These are phyloP conservation scores for Rhodotorula sp. DNA, from an alignment of 1,284 basidiomycete species.

Conservation along the genomic window DNA sequence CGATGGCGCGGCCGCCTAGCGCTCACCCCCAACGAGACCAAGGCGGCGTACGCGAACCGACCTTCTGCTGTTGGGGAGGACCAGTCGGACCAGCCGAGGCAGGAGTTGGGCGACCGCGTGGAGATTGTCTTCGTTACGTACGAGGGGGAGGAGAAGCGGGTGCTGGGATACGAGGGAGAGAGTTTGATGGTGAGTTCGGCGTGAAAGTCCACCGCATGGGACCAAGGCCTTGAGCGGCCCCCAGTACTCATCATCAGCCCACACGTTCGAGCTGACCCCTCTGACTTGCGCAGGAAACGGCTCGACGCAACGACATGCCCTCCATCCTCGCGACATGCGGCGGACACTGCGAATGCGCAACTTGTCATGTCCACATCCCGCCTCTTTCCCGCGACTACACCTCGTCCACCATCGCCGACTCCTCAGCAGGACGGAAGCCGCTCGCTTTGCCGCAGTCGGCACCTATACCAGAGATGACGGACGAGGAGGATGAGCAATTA, in stretches of 20 bases:
- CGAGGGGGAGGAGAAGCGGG: constrained; percentile 39
- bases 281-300: constrained; percentile 30
- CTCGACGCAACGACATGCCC: constrained; percentile 42
- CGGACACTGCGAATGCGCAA: constrained; percentile 46
- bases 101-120: constrained; percentile 37
- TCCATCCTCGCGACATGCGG: constrained; percentile 46
- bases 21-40: constrained; percentile 37
- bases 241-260: too few relatives aligned
- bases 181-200: constrained; percentile 41
- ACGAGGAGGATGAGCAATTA: constrained; percentile 44
- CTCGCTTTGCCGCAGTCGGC: neutral
- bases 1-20: constrained; percentile 49
- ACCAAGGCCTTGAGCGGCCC: too few relatives aligned
- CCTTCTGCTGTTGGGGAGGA: constrained; percentile 25
- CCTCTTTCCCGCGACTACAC: constrained; percentile 1
- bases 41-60: constrained; percentile 43
- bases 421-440: neutral
- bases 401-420: neutral
- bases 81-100: constrained; percentile 16
- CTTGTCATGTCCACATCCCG: constrained; percentile 43
- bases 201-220: too few relatives aligned
- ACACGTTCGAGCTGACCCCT: too few relatives aligned
- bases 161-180: constrained; percentile 45
- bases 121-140: constrained; percentile 41
- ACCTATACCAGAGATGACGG: constrained; percentile 29